Evolutionary conservation across 2,329 filamentous ascomycete genomes (phyloP).

Genomic region (Aspergillus sp.): DNA sequence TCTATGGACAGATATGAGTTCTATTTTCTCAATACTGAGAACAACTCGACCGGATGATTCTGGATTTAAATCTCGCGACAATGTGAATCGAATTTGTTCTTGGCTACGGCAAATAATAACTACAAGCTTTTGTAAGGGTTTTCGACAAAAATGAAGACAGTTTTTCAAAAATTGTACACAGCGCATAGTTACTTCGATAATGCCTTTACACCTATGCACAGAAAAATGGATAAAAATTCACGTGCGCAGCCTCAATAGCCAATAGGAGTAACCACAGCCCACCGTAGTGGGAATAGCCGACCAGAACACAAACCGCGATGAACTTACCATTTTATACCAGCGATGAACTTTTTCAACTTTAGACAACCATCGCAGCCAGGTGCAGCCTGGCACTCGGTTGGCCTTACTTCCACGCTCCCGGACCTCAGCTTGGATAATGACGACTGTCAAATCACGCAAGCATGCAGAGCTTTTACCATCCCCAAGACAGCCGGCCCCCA

Average conservation of each 20-base stretch:
- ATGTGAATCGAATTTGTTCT: no score
- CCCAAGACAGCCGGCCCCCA: slow-evolving; percentile 30
- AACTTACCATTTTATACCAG: not conserved
- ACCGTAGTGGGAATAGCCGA: not conserved
- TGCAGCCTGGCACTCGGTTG: slow-evolving; percentile 49
- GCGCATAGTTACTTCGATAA: no score
- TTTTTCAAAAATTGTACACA: no score
- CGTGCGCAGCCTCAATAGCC: not conserved
- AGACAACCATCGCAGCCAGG: slow-evolving; percentile 13
- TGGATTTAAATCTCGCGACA: no score
- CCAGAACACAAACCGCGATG: not conserved
- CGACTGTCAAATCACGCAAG: slow-evolving; percentile 37
- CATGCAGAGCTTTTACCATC: slow-evolving; percentile 56
- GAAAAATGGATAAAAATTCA: not conserved
- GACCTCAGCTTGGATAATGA: slow-evolving; percentile 41
- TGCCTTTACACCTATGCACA: no score
- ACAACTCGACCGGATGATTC: no score
- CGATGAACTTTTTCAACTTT: slow-evolving; percentile 21
- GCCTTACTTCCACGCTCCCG: slow-evolving; percentile 50
- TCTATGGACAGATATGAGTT: no score
- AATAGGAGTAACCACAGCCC: not conserved
- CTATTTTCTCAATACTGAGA: no score
- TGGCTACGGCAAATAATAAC: no score
- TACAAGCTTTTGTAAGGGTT: no score
- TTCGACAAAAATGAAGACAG: no score